Conservation (phyloP, 2,329 filamentous ascomycete genomes). For the Alternaria arborescens region DNA sequence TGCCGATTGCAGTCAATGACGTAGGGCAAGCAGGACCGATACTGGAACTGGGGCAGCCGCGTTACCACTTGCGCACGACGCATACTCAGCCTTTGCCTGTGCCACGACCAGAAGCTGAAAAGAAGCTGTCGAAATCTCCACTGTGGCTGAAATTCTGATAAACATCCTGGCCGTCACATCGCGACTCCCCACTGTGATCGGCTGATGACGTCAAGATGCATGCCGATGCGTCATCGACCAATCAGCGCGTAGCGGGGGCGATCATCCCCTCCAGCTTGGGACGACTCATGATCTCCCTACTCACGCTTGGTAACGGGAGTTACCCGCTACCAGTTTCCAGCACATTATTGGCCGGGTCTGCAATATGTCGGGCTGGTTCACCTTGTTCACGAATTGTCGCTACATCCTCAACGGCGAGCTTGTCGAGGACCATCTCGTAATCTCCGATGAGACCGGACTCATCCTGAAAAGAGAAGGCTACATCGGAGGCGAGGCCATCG, state of each 20-base stretch:
- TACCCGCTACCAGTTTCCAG: slow-evolving; percentile 13
- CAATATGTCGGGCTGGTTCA: slow-evolving; percentile 55
- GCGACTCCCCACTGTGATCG: slow-evolving; percentile 16
- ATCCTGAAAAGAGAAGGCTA: slow-evolving; percentile 55
- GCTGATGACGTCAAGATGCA: slow-evolving; percentile 24
- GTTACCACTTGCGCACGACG: slow-evolving; percentile 19
- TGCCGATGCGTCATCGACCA: slow-evolving; percentile 13
- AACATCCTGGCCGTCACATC: slow-evolving; percentile 19
- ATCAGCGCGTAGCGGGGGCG: slow-evolving; percentile 18
- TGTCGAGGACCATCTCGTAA: slow-evolving; percentile 55
- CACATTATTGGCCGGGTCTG: slow-evolving; percentile 8
- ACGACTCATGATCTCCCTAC: slow-evolving; percentile 12
- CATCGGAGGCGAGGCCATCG: slow-evolving; percentile 56
- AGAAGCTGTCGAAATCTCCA: slow-evolving; percentile 17
- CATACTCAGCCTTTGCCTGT: slow-evolving; percentile 13
- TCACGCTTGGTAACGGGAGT: slow-evolving; percentile 6
- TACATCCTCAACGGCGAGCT: slow-evolving; percentile 56
- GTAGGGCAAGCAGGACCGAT: slow-evolving; percentile 18
- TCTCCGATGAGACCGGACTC: slow-evolving; percentile 56
- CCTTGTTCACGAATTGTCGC: slow-evolving; percentile 57
- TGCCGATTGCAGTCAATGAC: slow-evolving; percentile 23
- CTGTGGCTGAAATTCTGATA: slow-evolving; percentile 24
- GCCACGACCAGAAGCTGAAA: slow-evolving; percentile 12
- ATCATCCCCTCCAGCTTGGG: slow-evolving; percentile 14
- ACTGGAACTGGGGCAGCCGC: slow-evolving; percentile 21